Percentiles rank a stretch among this genome's conserved stretches.
Evolutionary conservation across 495 filamentous ascomycete genomes (phyloP).

Genomic region (Penicillium mononematosum): DNA sequence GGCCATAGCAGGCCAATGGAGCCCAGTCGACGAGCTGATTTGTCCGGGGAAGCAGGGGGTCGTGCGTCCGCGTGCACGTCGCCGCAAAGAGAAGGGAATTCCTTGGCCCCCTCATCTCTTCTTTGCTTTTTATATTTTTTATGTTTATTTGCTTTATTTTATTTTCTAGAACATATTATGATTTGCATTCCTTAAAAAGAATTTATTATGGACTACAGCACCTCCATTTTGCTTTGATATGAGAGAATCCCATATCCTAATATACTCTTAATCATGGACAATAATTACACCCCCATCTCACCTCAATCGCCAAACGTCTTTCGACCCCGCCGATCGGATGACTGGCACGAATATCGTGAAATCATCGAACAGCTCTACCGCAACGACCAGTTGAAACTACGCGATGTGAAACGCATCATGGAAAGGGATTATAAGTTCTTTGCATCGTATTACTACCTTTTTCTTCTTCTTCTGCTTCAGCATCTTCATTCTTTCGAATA

Average conservation of each 20-base stretch:
- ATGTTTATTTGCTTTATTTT: background rate
- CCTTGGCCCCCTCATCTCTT: conserved; percentile 21
- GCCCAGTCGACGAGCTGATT: conserved; percentile 30
- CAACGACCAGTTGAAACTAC: conserved; percentile 42
- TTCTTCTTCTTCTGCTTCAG: conserved; percentile 13
- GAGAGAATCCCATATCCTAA: too few species aligned
- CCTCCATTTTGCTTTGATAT: conserved; percentile 5
- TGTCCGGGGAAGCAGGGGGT: conserved; percentile 44
- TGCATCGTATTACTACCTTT: conserved; percentile 38
- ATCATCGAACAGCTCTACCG: conserved; percentile 45
- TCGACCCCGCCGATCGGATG: conserved; percentile 43
- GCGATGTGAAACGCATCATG: conserved; percentile 46
- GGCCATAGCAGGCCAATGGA: conserved; percentile 11
- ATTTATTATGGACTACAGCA: conserved; percentile 3
- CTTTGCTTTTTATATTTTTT: conserved; percentile 8
- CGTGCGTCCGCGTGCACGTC: conserved; percentile 39
- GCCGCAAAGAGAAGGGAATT: conserved; percentile 41
- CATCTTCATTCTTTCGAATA: conserved; percentile 4
- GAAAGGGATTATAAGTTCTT: conserved; percentile 42
- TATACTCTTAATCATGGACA: conserved; percentile 15
- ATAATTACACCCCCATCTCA: conserved; percentile 17
- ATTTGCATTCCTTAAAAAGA: conserved; percentile 3
- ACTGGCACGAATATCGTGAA: conserved; percentile 44
- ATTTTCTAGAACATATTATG: conserved; percentile 3
- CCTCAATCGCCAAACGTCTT: conserved; percentile 30